These are phyloP conservation scores for Panicum virgatum DNA, from an alignment of 202 grass and related monocot species.

Conservation along the genomic window DNA sequence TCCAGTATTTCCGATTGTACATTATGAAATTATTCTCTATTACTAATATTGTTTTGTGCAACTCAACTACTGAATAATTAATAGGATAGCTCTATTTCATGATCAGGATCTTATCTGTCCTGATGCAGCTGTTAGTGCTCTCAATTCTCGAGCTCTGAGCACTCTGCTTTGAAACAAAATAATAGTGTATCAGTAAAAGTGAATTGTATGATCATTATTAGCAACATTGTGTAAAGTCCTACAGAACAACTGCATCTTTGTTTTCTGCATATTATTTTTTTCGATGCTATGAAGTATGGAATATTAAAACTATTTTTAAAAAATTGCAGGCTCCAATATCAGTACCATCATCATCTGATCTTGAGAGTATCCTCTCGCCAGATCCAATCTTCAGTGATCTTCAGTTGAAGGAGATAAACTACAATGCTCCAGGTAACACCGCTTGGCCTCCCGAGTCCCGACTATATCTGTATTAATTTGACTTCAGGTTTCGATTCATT, in stretches of 20 bases:
- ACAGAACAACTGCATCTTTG: slow-evolving; percentile 26
- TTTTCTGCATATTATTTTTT: slow-evolving; percentile 16
- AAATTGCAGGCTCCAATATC: slow-evolving; percentile 63
- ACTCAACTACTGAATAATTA: background rate
- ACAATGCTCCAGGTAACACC: slow-evolving; percentile 59
- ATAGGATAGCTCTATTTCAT: background rate
- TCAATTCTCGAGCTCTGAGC: background rate
- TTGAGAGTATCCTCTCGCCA: slow-evolving; percentile 65
- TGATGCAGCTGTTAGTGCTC: slow-evolving; percentile 5
- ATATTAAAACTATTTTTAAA: slow-evolving; percentile 29
- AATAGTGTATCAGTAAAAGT: slow-evolving; percentile 25
- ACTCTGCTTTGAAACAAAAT: background rate
- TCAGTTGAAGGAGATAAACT: slow-evolving; percentile 61
- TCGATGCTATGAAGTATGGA: slow-evolving; percentile 26
- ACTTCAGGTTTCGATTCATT: background rate
- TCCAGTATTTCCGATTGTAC: background rate
- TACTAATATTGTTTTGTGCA: slow-evolving; percentile 1
- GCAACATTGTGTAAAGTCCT: slow-evolving; percentile 23
- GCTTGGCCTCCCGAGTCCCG: slow-evolving; percentile 4
- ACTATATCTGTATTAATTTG: slow-evolving; percentile 18
- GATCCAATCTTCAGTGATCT: slow-evolving; percentile 53
- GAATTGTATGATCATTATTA: slow-evolving; percentile 9
- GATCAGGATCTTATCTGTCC: background rate
- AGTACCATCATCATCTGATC: slow-evolving; percentile 50
- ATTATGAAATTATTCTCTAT: slow-evolving; percentile 2